Evolutionary conservation across 2,329 filamentous ascomycete species (phyloP).

Genomic region (Colletotrichum tabaci): DNA sequence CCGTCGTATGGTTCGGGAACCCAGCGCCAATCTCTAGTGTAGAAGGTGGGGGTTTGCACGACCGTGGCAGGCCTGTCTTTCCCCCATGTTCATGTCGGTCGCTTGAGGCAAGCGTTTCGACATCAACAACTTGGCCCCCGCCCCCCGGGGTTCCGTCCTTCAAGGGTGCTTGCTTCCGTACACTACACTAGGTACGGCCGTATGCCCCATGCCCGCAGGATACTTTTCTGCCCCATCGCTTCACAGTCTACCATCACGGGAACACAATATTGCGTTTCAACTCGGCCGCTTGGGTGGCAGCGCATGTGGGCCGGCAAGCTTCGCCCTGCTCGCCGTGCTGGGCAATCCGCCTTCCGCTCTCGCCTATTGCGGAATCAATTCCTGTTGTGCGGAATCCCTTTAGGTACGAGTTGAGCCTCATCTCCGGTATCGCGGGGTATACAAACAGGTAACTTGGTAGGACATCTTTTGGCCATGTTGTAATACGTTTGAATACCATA

Average conservation of each 20-base stretch:
- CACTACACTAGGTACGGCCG: slow-evolving; percentile 22
- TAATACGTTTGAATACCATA: background rate
- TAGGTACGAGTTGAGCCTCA: slow-evolving; percentile 17
- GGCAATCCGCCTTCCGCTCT: slow-evolving; percentile 6
- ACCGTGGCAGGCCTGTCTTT: slow-evolving; percentile 10
- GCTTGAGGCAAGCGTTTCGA: slow-evolving; percentile 10
- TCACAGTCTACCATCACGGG: slow-evolving; percentile 22
- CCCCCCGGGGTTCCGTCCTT: background rate
- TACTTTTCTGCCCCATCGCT: slow-evolving; percentile 3
- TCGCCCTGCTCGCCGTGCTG: slow-evolving; percentile 5
- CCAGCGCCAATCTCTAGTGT: slow-evolving; percentile 17
- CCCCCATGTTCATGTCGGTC: slow-evolving; percentile 17
- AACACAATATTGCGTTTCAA: slow-evolving; percentile 23
- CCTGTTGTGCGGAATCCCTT: slow-evolving; percentile 16
- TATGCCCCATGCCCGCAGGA: slow-evolving; percentile 21
- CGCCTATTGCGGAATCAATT: slow-evolving; percentile 35
- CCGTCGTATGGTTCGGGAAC: slow-evolving; percentile 17
- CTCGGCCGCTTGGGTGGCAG: slow-evolving; percentile 20
- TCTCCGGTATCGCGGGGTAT: background rate
- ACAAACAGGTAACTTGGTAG: background rate
- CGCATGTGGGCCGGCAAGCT: slow-evolving; percentile 24
- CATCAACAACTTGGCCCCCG: slow-evolving; percentile 2
- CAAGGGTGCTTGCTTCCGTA: slow-evolving; percentile 4
- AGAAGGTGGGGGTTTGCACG: slow-evolving; percentile 4
- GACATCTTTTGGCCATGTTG: background rate